Evolutionary conservation across 2,329 filamentous ascomycete genomes (phyloP).

Genomic region (Magnaporthales sp.): DNA sequence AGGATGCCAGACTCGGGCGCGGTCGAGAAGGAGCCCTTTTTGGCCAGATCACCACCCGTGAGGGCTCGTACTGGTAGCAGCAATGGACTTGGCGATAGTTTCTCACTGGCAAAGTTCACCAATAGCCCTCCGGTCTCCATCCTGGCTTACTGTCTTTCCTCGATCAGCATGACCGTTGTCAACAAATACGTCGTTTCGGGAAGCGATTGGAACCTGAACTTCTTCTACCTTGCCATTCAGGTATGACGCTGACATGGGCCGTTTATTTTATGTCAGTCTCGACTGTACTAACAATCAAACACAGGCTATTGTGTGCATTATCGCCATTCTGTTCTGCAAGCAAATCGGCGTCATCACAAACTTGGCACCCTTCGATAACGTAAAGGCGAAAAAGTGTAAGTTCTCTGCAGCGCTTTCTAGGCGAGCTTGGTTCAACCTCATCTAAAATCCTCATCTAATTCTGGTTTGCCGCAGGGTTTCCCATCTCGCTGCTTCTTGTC

Average conservation of each 20-base stretch:
- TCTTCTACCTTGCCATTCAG: constrained; percentile 88
- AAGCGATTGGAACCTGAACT: constrained; percentile 86
- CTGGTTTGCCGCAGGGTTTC: constrained; percentile 61
- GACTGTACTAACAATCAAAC: constrained; percentile 10
- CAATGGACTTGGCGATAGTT: constrained; percentile 8
- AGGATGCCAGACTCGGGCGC: constrained; percentile 57
- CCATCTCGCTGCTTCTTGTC: constrained; percentile 88
- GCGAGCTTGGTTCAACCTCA: background rate
- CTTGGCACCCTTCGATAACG: constrained; percentile 70
- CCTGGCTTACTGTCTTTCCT: constrained; percentile 83
- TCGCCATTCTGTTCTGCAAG: constrained; percentile 77
- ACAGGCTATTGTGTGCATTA: constrained; percentile 82
- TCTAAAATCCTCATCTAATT: background rate
- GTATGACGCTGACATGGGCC: constrained; percentile 45
- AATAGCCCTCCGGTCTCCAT: constrained; percentile 77
- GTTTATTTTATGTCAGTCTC: background rate
- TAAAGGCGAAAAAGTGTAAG: constrained; percentile 89
- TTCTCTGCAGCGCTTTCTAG: constrained; percentile 9
- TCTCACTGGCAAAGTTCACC: constrained; percentile 43
- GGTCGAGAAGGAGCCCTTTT: constrained; percentile 43
- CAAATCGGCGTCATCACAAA: constrained; percentile 73
- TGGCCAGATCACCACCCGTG: constrained; percentile 28
- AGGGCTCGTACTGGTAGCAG: constrained; percentile 20
- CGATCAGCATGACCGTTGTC: constrained; percentile 99
- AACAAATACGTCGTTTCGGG: constrained; percentile 98